Base-by-base conservation (phyloP, 2,329 filamentous ascomycete genomes). In the Alternaria arbusti region DNA sequence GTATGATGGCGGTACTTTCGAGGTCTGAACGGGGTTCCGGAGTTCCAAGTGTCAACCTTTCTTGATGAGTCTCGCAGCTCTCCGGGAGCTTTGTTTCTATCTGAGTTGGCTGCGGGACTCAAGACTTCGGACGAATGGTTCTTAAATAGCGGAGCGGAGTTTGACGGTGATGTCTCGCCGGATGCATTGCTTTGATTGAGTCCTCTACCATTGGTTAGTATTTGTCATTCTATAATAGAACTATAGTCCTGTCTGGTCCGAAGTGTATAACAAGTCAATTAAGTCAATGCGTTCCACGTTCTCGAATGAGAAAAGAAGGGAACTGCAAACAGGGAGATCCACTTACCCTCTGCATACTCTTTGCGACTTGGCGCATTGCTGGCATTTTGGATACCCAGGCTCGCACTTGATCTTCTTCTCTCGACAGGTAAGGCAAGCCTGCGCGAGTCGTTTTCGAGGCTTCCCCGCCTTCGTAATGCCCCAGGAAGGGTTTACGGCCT, bases 381-480 rank as follows among this genome's bases (percentile, higher is more conserved):
- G 88, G 73, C 94, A 97, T 70, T 93, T 93, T 43, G 92, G 92
- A 68, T 89, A 91, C 71, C 94, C 93, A 2, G 94, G 94, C 69
- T 97, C 93, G 75, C 94, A 97, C 80, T 97, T 97, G 82, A 97
- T 97, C 85, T 97, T 97, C 88, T 97, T 97, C 82, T 97, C 94
- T 54, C 94, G 88, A 78, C 94, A 97, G 12, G 93, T 96, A 62
- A 97, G 86, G 76, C 94, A 97, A n/a, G 93, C 93, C 78, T 97
- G 94, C 23, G 94, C 94, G 60, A 97, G 85, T 60, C 94, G 87
- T 82, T 97, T 97, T 70, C 94, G 88, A 51, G 94, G 94, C 82
- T 97, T 97, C 13, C 94, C 94, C 3, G 94, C 94, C 81, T 97
- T 97, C 36, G 94, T 97, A 10, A 97, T 89, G 15, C 94, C 94